These are phyloP conservation scores for Puya raimondii DNA, from an alignment of 176 grass and related monocot genomes.

Conservation along the genomic window DNA sequence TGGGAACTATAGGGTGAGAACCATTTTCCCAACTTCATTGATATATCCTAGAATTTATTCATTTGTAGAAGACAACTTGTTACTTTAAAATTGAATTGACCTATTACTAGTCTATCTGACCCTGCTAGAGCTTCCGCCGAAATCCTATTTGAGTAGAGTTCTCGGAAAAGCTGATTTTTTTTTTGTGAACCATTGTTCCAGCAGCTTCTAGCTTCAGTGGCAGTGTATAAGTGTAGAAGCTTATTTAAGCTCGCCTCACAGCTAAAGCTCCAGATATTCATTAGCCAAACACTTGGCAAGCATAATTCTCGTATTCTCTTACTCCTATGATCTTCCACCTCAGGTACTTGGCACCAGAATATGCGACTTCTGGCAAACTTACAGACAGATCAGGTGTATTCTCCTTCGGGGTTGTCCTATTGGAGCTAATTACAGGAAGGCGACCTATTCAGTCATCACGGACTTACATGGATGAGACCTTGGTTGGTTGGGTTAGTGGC, in stretches of 20 bases:
- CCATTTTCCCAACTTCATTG: background rate
- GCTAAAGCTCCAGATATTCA: too few species aligned
- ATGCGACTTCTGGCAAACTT: conserved; percentile 38
- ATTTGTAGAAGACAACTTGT: too few species aligned
- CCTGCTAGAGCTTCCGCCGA: too few species aligned
- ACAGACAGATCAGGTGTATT: conserved; percentile 44
- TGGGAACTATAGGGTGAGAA: conserved; percentile 51
- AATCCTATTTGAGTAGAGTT: too few species aligned
- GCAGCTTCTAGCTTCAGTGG: too few species aligned
- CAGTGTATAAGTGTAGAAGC: too few species aligned
- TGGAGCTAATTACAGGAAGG: conserved; percentile 45
- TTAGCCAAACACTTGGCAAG: too few species aligned
- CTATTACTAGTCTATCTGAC: too few species aligned
- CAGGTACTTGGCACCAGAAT: conserved; percentile 54
- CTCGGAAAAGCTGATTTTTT: too few species aligned
- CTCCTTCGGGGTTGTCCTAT: conserved; percentile 43
- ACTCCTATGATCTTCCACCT: background rate
- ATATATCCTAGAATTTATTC: background rate
- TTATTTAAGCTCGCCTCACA: too few species aligned
- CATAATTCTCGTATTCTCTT: background rate
- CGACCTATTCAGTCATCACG: conserved; percentile 38
- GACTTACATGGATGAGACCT: conserved; percentile 42
- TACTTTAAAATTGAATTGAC: too few species aligned
- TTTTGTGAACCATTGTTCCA: too few species aligned
- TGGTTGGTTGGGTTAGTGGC: conserved; percentile 43